Evolutionary conservation across 129 eudicot species (phyloP), one percentile per base, ranked within the genome.

Genomic region (Helichrysum umbraculigerum): DNA sequence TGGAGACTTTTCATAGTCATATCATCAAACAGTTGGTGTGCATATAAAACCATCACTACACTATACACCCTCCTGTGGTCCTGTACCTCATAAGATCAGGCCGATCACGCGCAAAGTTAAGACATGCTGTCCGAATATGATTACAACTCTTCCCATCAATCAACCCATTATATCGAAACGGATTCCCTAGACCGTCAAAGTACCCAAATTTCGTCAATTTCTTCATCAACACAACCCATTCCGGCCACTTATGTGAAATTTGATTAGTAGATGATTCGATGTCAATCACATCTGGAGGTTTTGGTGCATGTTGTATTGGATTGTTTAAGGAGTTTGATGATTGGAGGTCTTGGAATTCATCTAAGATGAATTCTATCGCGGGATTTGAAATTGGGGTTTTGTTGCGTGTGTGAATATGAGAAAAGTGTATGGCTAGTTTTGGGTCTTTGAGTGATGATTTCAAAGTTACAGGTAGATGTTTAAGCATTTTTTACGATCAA

Each of bases 221-320:
- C 59, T 83, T 85, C 92, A 89, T 87, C 78, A 91, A 87, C n/a
- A 32, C 79, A 39, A 80, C 85, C 97, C 97, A 91, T 71, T 91
- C 97, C 9, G 86, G 85, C 97, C 95, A 88, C 12, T 78, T 89
- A 66, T 87, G 92, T 59, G 85, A 72, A 34, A 77, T 73, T 63
- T 75, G 73, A 58, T 73, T 72, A 11, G 29, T 9, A 58, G 66
- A 17, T 10, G 80, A 22, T 14, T 17, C 73, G n/a, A 65, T 35
- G 20, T 73, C 78, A 28, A 19, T 1, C 19, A 21, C 5, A 20
- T 20, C 64, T 28, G 44, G 19, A 22, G 68, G 50, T 65, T 61
- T 64, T n/a, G 74, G 17, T 57, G 66, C 19, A 8, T 33, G 57
- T 37, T 79, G 77, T 72, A 74, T 19, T 71, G 62, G 67, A 41